Percentiles rank a stretch among this genome's conserved stretches.
Conservation (phyloP, 257 asterid genomes). For the Anisodus tanguticus region DNA sequence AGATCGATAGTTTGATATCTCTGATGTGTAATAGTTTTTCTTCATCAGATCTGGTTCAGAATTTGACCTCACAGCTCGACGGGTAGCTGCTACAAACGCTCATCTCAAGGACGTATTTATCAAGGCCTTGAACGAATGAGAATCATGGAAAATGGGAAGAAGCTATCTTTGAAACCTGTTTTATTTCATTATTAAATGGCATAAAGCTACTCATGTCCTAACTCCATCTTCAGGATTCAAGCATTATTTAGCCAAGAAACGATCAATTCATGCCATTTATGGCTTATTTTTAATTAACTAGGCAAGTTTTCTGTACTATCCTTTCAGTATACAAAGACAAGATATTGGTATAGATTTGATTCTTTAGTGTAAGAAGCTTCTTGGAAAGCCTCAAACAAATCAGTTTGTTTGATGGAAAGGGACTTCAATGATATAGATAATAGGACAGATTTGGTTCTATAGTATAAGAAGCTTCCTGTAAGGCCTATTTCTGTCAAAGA, state of each 20-base stretch:
- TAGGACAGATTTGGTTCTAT: slow-evolving; percentile 17
- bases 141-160: slow-evolving; percentile 28
- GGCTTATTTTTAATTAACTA: not conserved
- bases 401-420: not conserved
- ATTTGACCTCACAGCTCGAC: slow-evolving; percentile 71
- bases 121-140: slow-evolving; percentile 65
- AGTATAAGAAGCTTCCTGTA: not conserved
- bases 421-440: not conserved
- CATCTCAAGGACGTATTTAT: slow-evolving; percentile 63
- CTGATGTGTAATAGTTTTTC: not conserved
- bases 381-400: not conserved
- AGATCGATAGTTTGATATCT: not conserved
- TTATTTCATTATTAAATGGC: not conserved
- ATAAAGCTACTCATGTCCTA: not conserved
- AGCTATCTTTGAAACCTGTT: slow-evolving; percentile 24
- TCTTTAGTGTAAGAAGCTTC: slow-evolving; percentile 13
- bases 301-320: slow-evolving; percentile 13
- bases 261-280: slow-evolving; percentile 14
- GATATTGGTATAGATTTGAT: slow-evolving; percentile 12
- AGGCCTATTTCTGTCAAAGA: not conserved
- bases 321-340: not conserved
- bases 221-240: slow-evolving; percentile 13
- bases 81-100: slow-evolving; percentile 78
- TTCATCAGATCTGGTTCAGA: slow-evolving; percentile 65
- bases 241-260: not conserved